phyloP scores from a whole-genome alignment of 441 rosid genomes.

The Flueggea neowawraea region DNA sequence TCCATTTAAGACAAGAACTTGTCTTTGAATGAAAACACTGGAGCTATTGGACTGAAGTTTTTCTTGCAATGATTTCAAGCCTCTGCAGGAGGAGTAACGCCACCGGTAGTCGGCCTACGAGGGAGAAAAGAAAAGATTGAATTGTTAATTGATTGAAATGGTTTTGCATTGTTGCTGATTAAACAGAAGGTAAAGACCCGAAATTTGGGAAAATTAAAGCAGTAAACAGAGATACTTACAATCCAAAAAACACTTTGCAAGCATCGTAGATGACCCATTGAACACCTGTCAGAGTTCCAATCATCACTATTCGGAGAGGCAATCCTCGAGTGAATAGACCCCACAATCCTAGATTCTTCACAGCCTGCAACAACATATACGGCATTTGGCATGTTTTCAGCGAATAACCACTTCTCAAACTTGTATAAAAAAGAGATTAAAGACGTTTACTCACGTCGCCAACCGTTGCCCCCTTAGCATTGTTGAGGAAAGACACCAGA shows the following conservation, averaged over 20 bases:
- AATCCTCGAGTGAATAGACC: conserved; percentile 97
- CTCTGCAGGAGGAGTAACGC: background rate
- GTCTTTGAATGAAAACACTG: too few species aligned
- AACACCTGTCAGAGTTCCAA: conserved; percentile 96
- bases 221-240: conserved; percentile 49
- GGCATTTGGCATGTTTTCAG: background rate
- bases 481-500: conserved; percentile 97
- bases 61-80: too few species aligned
- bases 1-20: too few species aligned
- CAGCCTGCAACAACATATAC: conserved; percentile 58
- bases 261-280: conserved; percentile 96
- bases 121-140: background rate
- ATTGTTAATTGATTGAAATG: background rate
- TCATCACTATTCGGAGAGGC: conserved; percentile 97
- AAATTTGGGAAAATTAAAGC: background rate
- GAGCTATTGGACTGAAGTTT: too few species aligned
- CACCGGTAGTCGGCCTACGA: background rate
- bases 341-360: conserved; percentile 77
- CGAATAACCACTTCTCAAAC: too few species aligned
- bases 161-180: background rate
- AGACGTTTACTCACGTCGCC: conserved; percentile 57
- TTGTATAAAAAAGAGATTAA: too few species aligned
- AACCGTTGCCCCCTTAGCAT: conserved; percentile 86
- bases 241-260: conserved; percentile 95
- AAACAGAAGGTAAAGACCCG: background rate